Base-by-base conservation (phyloP, 805 yeast species). In the Candida suzukii region DNA sequence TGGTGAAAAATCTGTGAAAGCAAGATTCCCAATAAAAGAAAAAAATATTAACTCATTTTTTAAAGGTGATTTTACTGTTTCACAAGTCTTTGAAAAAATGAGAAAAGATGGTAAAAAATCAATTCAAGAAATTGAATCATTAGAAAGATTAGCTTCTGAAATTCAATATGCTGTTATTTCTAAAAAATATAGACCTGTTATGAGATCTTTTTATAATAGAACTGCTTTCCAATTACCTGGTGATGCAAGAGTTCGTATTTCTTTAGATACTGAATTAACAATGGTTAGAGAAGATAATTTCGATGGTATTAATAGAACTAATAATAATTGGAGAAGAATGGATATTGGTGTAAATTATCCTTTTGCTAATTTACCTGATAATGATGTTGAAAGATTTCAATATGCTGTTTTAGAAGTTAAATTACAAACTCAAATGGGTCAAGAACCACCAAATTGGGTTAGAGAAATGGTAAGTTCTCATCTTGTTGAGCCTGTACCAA, bases 211-310 rank as follows among this genome's bases (percentile, higher is more conserved):
- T 63, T 93, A 93, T 67, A 88, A 90, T 66, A 84, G 99, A 72
- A 93, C 99, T 29, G 99, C 99, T 2, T 93, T 93, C 76, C 99
- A 93, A 70, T 76, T 93, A 43, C 99, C 99, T 6, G 99, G 99
- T 44, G 99, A 93, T 64, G 99, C 99, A 8, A 79, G 99, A 57
- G 99, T 93, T 32, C 88, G 99, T 71, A 93, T 95, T 49, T 93
- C 99, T 35, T 78, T 93, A 48, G 99, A 93, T 60, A 91, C 99
- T 0, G 98, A 93, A 66, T 75, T 93, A 50, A 72, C 95, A n/a
- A 87, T 93, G 96, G 88, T 91, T 33, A 81, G 99, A 61, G 99
- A 93, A 64, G 99, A 93, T 61, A 81, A 91, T 60, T 93, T 93
- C 57, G 99, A 93, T 63, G 96, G 96, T 20, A 62, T 70, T 44